A percentile compares a stretch with the other conserved stretches of the same genome.
These are phyloP conservation scores for Coemansia sp. DNA, from an alignment of 192 early-diverging fungal species.

Conservation along the genomic window DNA sequence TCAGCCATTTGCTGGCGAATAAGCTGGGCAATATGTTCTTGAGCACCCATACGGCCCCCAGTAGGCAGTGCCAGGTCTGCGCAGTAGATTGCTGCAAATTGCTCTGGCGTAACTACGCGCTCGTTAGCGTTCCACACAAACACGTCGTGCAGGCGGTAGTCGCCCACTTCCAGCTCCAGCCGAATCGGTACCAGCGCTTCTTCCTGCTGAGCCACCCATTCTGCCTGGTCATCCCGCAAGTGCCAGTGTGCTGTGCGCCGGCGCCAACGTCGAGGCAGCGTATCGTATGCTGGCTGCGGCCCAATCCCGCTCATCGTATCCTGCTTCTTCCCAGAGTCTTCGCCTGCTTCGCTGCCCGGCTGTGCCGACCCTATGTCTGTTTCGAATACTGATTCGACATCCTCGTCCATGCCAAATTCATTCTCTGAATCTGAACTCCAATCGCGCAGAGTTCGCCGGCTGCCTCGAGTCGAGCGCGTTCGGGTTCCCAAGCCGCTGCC, in stretches of 20 bases:
- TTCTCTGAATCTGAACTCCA: conserved; percentile 54
- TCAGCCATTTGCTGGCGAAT: conserved; percentile 50
- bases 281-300: conserved; percentile 29
- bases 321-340: conserved; percentile 18
- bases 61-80: conserved; percentile 68
- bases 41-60: conserved; percentile 19
- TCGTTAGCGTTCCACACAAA: conserved; percentile 95
- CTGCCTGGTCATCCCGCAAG: conserved; percentile 48
- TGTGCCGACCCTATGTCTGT: conserved; percentile 45
- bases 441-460: conserved; percentile 47
- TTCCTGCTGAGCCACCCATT: conserved; percentile 59
- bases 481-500: conserved; percentile 27
- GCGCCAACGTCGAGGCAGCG: conserved; percentile 32
- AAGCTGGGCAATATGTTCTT: conserved; percentile 44
- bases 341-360: conserved; percentile 36
- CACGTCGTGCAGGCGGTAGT: conserved; percentile 77
- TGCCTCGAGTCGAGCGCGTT: conserved; percentile 47
- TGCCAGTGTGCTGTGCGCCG: conserved; percentile 52
- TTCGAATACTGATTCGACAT: conserved; percentile 40
- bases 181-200: conserved; percentile 86
- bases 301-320: conserved; percentile 49
- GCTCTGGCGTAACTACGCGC: conserved; percentile 72
- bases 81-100: conserved; percentile 81
- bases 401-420: conserved; percentile 41
- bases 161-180: conserved; percentile 87